Evolutionary conservation across 2,329 filamentous ascomycete species (phyloP).

Genomic region (Microdochium bolleyi): DNA sequence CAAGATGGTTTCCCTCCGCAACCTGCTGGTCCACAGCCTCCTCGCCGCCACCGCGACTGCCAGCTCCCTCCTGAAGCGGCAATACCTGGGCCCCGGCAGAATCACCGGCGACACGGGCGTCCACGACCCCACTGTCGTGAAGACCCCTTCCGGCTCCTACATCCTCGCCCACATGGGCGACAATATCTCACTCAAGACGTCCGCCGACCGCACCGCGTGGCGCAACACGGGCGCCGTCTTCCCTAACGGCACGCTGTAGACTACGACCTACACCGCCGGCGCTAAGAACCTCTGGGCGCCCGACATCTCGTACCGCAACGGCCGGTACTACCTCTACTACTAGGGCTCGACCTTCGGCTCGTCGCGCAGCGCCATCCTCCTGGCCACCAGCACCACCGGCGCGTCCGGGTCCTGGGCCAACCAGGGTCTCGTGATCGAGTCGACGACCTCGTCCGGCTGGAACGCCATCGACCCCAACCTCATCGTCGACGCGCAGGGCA

Average conservation of each 20-base stretch:
- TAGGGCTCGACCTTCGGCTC: slow-evolving; percentile 54
- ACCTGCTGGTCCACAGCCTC: not conserved
- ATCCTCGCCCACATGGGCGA: slow-evolving; percentile 33
- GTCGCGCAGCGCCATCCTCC: slow-evolving; percentile 54
- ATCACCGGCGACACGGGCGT: slow-evolving; percentile 28
- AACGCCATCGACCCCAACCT: slow-evolving; percentile 56
- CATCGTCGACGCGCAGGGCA: slow-evolving; percentile 24
- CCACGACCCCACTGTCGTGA: slow-evolving; percentile 30
- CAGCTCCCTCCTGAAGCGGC: not conserved
- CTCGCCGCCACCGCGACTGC: not conserved
- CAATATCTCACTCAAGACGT: slow-evolving; percentile 29
- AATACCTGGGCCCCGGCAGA: slow-evolving; percentile 21
- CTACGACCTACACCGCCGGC: slow-evolving; percentile 28
- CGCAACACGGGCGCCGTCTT: slow-evolving; percentile 30
- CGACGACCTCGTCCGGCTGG: slow-evolving; percentile 35
- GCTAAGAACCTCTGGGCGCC: slow-evolving; percentile 44
- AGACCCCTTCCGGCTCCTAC: slow-evolving; percentile 26
- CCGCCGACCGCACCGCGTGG: slow-evolving; percentile 29
- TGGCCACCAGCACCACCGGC: slow-evolving; percentile 34
- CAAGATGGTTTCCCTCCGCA: not conserved
- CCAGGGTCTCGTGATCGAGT: slow-evolving; percentile 39
- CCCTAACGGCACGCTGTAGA: slow-evolving; percentile 16
- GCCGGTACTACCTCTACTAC: slow-evolving; percentile 58
- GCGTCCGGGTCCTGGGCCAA: slow-evolving; percentile 53
- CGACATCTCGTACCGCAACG: slow-evolving; percentile 49